Evolutionary conservation across 1,139 yeast genomes (phyloP), one percentile per base, ranked within the genome.

Genomic region (Blastobotrys serpentis): DNA sequence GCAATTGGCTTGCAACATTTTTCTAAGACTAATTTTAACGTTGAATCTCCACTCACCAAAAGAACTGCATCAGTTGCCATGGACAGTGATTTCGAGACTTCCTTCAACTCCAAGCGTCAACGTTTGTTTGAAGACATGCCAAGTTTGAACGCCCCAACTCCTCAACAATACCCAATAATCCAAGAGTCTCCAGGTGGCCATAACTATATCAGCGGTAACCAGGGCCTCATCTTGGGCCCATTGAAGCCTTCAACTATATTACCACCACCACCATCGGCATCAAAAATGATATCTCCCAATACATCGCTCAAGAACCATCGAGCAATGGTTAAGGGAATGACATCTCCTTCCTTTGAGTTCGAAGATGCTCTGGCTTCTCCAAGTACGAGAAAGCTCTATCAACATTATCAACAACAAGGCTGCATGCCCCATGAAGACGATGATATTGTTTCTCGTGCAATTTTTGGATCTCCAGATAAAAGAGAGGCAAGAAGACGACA

Each of bases 361-460:
- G 62, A 59, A 33, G 56, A 58, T 23, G 37, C 58, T 18, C 47
- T 52, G 44, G 47, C 53, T 11, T 48, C 51, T 2, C 50, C 50
- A 3, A 42, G 46, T 37, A 33, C 38, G 5, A 13, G 38, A 10
- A 33, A 79, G 58, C 69, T 81, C 53, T 87, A 82, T 55, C 26
- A 23, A 5, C 25, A 37, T 17, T 30, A 4, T 18, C 32, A 33
- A n/a, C 41, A 7, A 13, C 23, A 33, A 4, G 17, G 19, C 19
- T n/a, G 10, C 38, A 23, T 23, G 42, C 68, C 74, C 33, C 73
- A 74, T 55, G 83, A 76, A 55, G 82, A 79, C 53, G 84, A 80
- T 56, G 85, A 81, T 55, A 74, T 73, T 70, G 73, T 79, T 34
- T 69, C 70, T 6, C 53, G 71, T 5, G 64, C 67, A 2, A 64